Evolutionary conservation across 192 early-diverging fungal genomes (phyloP).

Genomic region (Backusella psychrophila): DNA sequence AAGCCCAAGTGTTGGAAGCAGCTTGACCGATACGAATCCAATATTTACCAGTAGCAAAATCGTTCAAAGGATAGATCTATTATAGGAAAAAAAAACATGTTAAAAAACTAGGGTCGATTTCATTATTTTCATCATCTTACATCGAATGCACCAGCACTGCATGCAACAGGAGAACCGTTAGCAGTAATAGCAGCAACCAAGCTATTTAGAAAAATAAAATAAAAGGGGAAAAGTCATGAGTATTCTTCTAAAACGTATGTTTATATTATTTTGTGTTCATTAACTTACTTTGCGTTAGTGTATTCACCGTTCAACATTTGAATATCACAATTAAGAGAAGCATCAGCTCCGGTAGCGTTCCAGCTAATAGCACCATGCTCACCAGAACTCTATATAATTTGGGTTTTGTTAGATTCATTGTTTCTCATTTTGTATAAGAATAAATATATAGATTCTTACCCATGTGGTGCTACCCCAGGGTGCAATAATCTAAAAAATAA

Average conservation of each 20-base stretch:
- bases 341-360: slow-evolving; percentile 21
- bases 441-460: slow-evolving; percentile 15
- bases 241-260: background rate
- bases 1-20: slow-evolving; percentile 20
- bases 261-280: background rate
- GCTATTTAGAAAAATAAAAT: background rate
- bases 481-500: slow-evolving; percentile 17
- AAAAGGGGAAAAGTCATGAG: background rate
- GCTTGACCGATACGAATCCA: slow-evolving; percentile 36
- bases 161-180: slow-evolving; percentile 19
- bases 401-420: background rate
- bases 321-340: slow-evolving; percentile 21
- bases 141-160: slow-evolving; percentile 18
- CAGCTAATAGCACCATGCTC: slow-evolving; percentile 28
- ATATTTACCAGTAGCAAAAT: slow-evolving; percentile 30
- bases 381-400: slow-evolving; percentile 24
- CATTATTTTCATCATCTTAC: slow-evolving; percentile 4
- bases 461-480: slow-evolving; percentile 31
- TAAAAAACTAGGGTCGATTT: background rate
- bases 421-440: background rate
- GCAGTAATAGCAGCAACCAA: slow-evolving; percentile 30
- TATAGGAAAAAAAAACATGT: background rate
- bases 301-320: slow-evolving; percentile 28
- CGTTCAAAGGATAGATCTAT: slow-evolving; percentile 25
- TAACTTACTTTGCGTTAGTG: slow-evolving; percentile 28